Conservation (phyloP, 1,139 yeast genomes). For the Torulaspora globosa region DNA sequence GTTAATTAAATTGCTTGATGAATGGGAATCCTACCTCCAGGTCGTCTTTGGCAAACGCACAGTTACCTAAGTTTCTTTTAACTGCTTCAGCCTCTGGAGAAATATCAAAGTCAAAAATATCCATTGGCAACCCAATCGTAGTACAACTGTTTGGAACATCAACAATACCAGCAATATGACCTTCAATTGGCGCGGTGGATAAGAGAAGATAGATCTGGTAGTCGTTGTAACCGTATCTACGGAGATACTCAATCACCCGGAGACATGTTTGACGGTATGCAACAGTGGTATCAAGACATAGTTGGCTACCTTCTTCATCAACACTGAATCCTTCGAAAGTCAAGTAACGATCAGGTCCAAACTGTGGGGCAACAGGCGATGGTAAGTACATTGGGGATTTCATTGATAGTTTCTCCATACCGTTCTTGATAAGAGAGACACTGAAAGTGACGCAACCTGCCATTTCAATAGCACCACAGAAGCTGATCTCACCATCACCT, state of each 20-base stretch:
- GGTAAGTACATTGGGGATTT: not conserved
- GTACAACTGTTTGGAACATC: not conserved
- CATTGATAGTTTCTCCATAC: not conserved
- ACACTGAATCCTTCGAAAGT: not conserved
- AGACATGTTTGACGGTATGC: not conserved
- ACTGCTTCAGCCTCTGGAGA: slow-evolving; percentile 1
- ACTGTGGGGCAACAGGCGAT: not conserved
- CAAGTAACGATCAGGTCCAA: not conserved
- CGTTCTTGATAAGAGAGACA: not conserved
- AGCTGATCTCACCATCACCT: not conserved
- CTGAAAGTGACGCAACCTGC: not conserved
- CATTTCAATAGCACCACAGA: not conserved
- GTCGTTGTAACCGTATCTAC: slow-evolving; percentile 1
- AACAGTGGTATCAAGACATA: not conserved
- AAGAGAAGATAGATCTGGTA: not conserved
- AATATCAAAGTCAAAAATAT: not conserved
- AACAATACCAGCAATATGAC: not conserved
- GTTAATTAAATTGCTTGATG: too few relatives aligned
- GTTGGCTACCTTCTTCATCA: not conserved
- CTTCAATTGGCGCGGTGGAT: slow-evolving; percentile 1
- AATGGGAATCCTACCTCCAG: too few relatives aligned
- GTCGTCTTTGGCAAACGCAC: not conserved
- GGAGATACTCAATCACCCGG: not conserved
- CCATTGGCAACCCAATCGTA: not conserved
- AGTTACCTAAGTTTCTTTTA: not conserved